A percentile compares a stretch with the other conserved stretches of the same genome.
Conservation (phyloP, 2,329 filamentous ascomycete genomes). For the Aspergillus terreus region DNA sequence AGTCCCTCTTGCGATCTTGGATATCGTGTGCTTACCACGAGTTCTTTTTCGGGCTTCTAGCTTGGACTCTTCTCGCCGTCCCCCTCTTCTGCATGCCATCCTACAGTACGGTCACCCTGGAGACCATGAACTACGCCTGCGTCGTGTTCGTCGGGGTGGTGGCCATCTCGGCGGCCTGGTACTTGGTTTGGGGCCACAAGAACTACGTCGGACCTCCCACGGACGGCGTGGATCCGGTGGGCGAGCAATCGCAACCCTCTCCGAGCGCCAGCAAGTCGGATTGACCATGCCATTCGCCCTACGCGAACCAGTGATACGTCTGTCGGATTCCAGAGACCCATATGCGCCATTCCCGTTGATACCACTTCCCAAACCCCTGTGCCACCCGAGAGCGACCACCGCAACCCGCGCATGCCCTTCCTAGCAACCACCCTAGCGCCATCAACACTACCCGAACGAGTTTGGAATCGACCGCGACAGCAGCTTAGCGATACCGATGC, state of each 20-base stretch:
- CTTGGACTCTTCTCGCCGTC: constrained; percentile 64
- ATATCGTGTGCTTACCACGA: neutral
- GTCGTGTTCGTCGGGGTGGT: constrained; percentile 69
- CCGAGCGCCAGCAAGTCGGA: neutral
- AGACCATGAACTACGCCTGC: constrained; percentile 68
- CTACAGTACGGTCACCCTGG: constrained; percentile 55
- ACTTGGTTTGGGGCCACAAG: constrained; percentile 65
- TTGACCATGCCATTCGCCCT: neutral
- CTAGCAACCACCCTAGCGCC: too few species aligned
- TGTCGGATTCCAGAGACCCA: too few species aligned
- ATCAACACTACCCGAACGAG: too few species aligned
- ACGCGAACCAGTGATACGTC: too few species aligned
- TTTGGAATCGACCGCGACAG: too few species aligned
- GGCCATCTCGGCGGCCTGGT: constrained; percentile 61
- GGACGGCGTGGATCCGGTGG: constrained; percentile 19
- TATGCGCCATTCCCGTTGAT: too few species aligned
- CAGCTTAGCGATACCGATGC: too few species aligned
- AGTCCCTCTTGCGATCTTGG: constrained; percentile 23
- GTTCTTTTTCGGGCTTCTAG: constrained; percentile 7
- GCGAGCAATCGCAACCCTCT: neutral
- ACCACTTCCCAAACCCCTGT: too few species aligned
- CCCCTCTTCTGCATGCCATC: constrained; percentile 62
- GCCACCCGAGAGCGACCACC: too few species aligned
- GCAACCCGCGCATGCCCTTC: too few species aligned
- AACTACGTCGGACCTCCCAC: constrained; percentile 42